phyloP scores from a whole-genome alignment of 768 basidiomycete species.

The Amanita fuliginea region DNA sequence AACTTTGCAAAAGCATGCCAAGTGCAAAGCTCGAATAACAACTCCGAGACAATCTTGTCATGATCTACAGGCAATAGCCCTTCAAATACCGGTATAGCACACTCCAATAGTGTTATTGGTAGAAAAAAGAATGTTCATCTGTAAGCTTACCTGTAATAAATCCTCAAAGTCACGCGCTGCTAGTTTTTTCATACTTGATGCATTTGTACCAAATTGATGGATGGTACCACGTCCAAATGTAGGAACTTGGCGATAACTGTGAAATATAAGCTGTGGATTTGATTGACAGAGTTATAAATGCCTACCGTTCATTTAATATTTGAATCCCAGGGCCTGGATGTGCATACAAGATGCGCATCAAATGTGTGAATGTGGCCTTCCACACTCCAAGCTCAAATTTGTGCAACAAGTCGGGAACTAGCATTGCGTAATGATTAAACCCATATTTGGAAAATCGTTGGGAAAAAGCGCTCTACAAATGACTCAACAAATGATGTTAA shows the following conservation, averaged over 20 bases:
- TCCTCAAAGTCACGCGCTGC: conserved; percentile 28
- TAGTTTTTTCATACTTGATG: conserved; percentile 21
- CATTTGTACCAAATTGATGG: conserved; percentile 20
- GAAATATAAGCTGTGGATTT: too few relatives aligned
- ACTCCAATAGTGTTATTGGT: too few relatives aligned
- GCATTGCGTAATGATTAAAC: conserved; percentile 15
- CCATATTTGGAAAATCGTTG: conserved; percentile 7
- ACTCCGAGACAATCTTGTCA: conserved; percentile 14
- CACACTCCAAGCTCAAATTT: conserved; percentile 18
- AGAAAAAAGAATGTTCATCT: too few relatives aligned
- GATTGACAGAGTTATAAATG: too few relatives aligned
- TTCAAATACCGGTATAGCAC: conserved; percentile 22
- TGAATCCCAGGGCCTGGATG: conserved; percentile 10
- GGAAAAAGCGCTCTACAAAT: conserved; percentile 20
- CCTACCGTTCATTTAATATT: conserved; percentile 16
- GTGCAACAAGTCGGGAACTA: too few relatives aligned
- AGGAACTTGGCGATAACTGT: conserved; percentile 15
- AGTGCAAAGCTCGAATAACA: conserved; percentile 18
- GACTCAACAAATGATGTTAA: too few relatives aligned
- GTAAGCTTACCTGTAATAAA: conserved; percentile 3
- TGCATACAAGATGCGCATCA: conserved; percentile 19
- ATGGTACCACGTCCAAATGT: conserved; percentile 23
- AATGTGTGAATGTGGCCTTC: conserved; percentile 25
- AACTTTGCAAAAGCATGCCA: conserved; percentile 29
- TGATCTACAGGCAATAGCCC: conserved; percentile 21